Conservation (phyloP, 768 basidiomycete genomes). For the Terana coerulea region DNA sequence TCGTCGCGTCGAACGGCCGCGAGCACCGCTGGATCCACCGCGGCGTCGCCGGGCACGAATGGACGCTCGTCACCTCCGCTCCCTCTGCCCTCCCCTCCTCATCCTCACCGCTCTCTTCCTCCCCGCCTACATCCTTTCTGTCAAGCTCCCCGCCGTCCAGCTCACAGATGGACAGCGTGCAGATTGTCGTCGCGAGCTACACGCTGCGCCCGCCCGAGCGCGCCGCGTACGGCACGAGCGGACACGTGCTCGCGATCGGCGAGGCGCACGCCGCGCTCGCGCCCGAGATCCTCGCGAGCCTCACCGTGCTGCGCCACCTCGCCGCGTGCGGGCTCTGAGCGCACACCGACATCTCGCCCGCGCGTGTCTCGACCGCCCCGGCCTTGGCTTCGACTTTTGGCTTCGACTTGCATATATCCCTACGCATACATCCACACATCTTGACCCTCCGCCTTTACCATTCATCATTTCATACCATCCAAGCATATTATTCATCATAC, state of each 20-base stretch:
- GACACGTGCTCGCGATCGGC: slow-evolving; percentile 58
- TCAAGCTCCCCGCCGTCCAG: not conserved
- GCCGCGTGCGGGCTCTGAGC: slow-evolving; percentile 40
- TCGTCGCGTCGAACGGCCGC: slow-evolving; percentile 60
- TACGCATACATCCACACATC: no score
- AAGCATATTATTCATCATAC: no score
- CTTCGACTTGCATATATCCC: no score
- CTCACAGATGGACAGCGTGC: slow-evolving; percentile 50
- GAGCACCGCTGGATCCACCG: slow-evolving; percentile 70
- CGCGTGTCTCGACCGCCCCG: no score
- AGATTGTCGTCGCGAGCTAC: slow-evolving; percentile 61
- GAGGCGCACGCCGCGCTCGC: slow-evolving; percentile 51
- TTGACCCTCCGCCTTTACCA: no score
- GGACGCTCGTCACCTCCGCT: slow-evolving; percentile 45
- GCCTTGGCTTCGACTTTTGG: no score
- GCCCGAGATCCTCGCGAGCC: slow-evolving; percentile 53
- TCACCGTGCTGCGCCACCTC: slow-evolving; percentile 64
- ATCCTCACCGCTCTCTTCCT: not conserved
- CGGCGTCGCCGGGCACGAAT: slow-evolving; percentile 57
- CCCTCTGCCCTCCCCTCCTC: slow-evolving; percentile 5
- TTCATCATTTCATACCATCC: no score
- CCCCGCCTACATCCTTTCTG: not conserved
- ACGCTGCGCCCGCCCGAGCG: slow-evolving; percentile 53
- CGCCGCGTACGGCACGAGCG: slow-evolving; percentile 56
- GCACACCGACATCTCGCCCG: no score